A percentile compares a stretch with the other conserved stretches of the same genome.
These are phyloP conservation scores for Amylocystis lapponica DNA, from an alignment of 768 basidiomycete genomes.

Conservation along the genomic window DNA sequence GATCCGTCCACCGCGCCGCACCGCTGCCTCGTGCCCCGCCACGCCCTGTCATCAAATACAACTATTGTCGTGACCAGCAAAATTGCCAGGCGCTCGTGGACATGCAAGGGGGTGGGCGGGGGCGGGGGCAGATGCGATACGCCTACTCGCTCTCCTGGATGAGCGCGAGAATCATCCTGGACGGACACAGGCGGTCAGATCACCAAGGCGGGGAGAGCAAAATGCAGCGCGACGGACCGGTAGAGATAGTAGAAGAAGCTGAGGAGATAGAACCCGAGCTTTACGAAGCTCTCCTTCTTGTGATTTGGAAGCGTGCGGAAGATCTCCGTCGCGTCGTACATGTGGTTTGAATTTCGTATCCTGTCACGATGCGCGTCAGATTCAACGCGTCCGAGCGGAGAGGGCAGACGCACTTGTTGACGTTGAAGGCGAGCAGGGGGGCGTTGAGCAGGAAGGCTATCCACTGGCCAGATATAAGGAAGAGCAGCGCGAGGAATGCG, in stretches of 20 bases:
- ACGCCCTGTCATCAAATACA: no score
- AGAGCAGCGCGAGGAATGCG: slow-evolving; percentile 82
- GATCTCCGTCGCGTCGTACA: slow-evolving; percentile 99
- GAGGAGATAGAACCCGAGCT: slow-evolving; percentile 88
- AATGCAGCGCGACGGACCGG: slow-evolving; percentile 50
- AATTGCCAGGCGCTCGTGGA: slow-evolving; percentile 1
- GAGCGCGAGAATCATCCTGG: slow-evolving; percentile 49
- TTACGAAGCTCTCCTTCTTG: slow-evolving; percentile 95
- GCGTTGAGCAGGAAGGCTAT: slow-evolving; percentile 85
- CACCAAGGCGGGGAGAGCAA: not conserved
- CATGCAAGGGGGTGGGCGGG: no score
- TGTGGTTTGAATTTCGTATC: slow-evolving; percentile 89
- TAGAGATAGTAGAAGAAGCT: slow-evolving; percentile 93
- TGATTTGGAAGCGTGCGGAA: slow-evolving; percentile 91
- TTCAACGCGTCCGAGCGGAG: no score
- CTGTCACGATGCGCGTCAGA: slow-evolving; percentile 33
- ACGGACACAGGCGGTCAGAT: not conserved
- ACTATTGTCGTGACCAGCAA: not conserved
- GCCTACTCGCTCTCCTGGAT: slow-evolving; percentile 38
- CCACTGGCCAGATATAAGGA: slow-evolving; percentile 97
- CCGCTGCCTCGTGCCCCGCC: no score
- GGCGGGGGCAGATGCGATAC: no score
- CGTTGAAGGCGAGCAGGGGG: slow-evolving; percentile 84
- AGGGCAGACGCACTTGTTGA: slow-evolving; percentile 79
- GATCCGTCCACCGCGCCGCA: slow-evolving; percentile 1